phyloP scores from a whole-genome alignment of 768 basidiomycete species.

The Kwoniella dejecticola region DNA sequence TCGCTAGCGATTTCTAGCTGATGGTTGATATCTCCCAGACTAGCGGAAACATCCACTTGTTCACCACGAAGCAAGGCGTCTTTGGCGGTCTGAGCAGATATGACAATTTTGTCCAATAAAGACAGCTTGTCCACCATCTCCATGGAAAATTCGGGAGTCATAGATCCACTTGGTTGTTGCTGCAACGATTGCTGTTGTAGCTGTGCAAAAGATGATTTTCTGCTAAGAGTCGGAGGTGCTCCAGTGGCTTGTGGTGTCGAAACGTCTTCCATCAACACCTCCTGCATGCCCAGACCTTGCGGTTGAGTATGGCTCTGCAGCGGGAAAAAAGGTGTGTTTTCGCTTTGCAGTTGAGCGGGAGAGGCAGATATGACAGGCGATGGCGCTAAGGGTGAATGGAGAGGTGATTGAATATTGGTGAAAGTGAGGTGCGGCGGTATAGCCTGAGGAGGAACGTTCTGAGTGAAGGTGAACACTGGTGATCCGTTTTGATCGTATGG shows the following conservation, averaged over 20 bases:
- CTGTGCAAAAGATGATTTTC: constrained; percentile 17
- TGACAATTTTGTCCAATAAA: constrained; percentile 49
- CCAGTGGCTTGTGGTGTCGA: constrained; percentile 32
- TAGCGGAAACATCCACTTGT: constrained; percentile 46
- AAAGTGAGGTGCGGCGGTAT: constrained; percentile 46
- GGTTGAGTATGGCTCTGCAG: constrained; percentile 3
- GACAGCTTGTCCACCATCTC: constrained; percentile 50
- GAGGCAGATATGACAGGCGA: constrained; percentile 34
- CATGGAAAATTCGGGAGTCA: constrained; percentile 37
- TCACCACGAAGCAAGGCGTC: constrained; percentile 48
- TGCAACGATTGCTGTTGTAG: not conserved
- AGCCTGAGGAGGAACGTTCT: constrained; percentile 25
- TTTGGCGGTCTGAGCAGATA: constrained; percentile 46
- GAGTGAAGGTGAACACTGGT: constrained; percentile 17
- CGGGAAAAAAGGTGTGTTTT: constrained; percentile 17
- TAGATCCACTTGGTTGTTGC: constrained; percentile 13
- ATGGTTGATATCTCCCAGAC: constrained; percentile 47
- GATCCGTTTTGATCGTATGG: constrained; percentile 33
- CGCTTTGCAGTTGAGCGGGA: constrained; percentile 13
- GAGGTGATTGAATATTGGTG: constrained; percentile 28
- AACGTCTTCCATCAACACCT: constrained; percentile 42
- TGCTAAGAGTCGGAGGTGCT: constrained; percentile 4
- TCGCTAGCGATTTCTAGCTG: constrained; percentile 49
- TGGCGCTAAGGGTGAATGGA: constrained; percentile 30
- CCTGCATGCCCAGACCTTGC: constrained; percentile 20